Percentiles rank a stretch among this genome's conserved stretches.
These are phyloP conservation scores for Mortierella sp. DNA, from an alignment of 371 early-diverging fungal species.

Conservation along the genomic window DNA sequence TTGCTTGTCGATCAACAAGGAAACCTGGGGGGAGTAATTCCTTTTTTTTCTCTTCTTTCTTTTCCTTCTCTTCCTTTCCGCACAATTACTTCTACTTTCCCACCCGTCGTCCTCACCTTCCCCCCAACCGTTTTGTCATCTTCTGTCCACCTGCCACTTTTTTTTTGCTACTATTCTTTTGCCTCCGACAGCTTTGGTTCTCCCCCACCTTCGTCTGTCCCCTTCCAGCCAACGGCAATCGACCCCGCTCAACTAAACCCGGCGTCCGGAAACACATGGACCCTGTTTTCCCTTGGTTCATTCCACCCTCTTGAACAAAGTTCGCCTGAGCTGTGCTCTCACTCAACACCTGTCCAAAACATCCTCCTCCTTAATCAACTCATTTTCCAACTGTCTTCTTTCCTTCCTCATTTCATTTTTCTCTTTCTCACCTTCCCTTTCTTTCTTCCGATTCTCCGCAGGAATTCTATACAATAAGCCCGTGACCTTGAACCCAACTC, in stretches of 20 bases:
- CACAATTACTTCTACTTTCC: background rate
- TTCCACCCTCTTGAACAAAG: background rate
- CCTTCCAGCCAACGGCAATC: slow-evolving; percentile 13
- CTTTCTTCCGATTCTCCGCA: background rate
- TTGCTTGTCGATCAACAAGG: no score
- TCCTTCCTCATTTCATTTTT: background rate
- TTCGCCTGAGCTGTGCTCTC: slow-evolving; percentile 5
- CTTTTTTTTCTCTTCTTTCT: background rate
- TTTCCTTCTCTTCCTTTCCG: background rate
- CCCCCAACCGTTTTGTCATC: background rate
- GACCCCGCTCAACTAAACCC: background rate
- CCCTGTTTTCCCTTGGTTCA: slow-evolving; percentile 9
- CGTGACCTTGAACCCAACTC: background rate
- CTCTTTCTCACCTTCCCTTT: background rate
- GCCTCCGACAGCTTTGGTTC: slow-evolving; percentile 11
- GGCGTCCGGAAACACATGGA: slow-evolving; percentile 11
- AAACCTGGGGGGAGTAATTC: background rate
- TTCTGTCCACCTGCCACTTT: slow-evolving; percentile 8
- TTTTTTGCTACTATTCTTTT: background rate
- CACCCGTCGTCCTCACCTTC: background rate
- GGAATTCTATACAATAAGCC: background rate
- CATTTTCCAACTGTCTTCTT: background rate
- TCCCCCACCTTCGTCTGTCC: background rate
- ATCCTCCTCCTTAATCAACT: background rate
- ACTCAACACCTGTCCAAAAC: background rate